Conservation (phyloP, 441 rosid species). For the Mallotus repandus region DNA sequence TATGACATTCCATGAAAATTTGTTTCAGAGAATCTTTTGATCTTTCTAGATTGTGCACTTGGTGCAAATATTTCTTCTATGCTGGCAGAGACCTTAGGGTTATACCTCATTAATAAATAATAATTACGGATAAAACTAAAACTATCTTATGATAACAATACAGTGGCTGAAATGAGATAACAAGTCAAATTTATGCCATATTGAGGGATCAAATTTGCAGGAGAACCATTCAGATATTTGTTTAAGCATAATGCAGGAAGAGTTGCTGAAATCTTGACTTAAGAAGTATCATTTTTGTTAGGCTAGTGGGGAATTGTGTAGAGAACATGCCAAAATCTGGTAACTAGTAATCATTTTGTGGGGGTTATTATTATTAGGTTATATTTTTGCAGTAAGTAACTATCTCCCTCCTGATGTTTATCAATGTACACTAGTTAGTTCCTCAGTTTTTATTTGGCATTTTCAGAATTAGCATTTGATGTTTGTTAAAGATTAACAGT, state of each 20-base stretch:
- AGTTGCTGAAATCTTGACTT: neutral
- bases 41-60: neutral
- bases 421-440: no score
- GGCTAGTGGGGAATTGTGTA: neutral
- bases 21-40: constrained; percentile 2
- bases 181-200: neutral
- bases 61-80: neutral
- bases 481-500: neutral
- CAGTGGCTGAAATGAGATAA: neutral
- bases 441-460: neutral
- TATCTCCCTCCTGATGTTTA: neutral
- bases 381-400: neutral
- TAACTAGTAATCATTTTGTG: neutral
- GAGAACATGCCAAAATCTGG: neutral
- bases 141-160: no score
- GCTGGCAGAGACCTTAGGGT: neutral
- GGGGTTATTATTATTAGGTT: neutral
- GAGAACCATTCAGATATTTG: neutral
- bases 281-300: neutral
- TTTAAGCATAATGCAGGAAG: neutral
- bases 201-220: neutral
- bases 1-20: constrained; percentile 1
- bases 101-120: no score
- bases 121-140: no score
- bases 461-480: neutral